phyloP scores from a whole-genome alignment of 345 rosid genomes.

The Fremontodendron californicum region DNA sequence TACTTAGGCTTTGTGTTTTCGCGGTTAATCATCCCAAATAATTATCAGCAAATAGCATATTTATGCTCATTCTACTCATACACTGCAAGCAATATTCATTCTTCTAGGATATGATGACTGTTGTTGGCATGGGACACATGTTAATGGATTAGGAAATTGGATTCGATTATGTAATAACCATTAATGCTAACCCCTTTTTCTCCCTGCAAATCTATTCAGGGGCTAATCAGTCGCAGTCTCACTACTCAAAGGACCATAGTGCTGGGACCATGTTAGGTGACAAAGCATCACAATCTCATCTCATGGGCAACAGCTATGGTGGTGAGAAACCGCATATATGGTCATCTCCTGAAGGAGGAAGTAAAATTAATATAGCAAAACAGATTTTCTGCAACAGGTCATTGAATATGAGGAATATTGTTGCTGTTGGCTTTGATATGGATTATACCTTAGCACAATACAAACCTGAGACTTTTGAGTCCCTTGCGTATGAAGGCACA shows the following conservation, averaged over 20 bases:
- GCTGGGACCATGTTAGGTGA: conserved; percentile 32
- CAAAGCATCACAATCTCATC: conserved; percentile 29
- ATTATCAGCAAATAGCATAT: neutral
- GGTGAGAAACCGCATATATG: conserved; percentile 48
- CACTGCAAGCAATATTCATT: neutral
- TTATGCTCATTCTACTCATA: neutral
- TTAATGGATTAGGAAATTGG: neutral
- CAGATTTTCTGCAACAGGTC: conserved; percentile 95
- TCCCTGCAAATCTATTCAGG: conserved; percentile 38
- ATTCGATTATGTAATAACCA: too few relatives aligned
- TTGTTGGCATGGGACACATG: neutral
- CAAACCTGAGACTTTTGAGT: conserved; percentile 89
- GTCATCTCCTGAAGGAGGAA: conserved; percentile 69
- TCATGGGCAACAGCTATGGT: conserved; percentile 24
- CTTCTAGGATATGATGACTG: neutral
- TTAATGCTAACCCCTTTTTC: neutral
- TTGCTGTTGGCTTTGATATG: conserved; percentile 98
- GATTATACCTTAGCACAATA: conserved; percentile 98
- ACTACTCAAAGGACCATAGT: conserved; percentile 50
- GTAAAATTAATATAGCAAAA: conserved; percentile 52
- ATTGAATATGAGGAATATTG: conserved; percentile 83
- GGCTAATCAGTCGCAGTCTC: conserved; percentile 32
- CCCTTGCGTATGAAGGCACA: conserved; percentile 94
- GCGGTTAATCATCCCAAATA: neutral
- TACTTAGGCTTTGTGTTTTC: neutral